A percentile compares a stretch with the other conserved stretches of the same genome.
These are phyloP conservation scores for Passiflora organensis DNA, from an alignment of 345 rosid genomes.

Conservation along the genomic window DNA sequence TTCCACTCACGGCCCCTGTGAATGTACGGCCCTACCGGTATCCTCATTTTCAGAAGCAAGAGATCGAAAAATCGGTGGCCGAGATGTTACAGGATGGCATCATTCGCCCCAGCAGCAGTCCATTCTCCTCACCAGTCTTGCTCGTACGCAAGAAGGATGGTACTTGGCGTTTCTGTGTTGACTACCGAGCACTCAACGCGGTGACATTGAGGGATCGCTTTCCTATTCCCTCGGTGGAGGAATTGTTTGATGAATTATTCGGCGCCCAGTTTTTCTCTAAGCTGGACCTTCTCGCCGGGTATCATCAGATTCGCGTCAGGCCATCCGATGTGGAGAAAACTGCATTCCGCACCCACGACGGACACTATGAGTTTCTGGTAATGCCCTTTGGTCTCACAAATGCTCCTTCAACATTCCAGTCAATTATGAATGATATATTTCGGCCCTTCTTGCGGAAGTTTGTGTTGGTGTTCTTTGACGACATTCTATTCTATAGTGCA, in stretches of 20 bases:
- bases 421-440: neutral
- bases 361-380: neutral
- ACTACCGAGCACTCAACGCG: neutral
- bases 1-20: neutral
- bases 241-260: neutral
- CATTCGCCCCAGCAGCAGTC: neutral
- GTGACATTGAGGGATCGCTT: neutral
- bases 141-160: neutral
- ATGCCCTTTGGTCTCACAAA: neutral
- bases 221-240: neutral
- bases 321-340: neutral
- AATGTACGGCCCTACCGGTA: neutral
- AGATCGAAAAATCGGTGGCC: neutral
- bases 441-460: neutral
- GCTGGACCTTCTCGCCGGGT: neutral
- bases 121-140: neutral
- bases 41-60: neutral
- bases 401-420: neutral
- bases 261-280: neutral
- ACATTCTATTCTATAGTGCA: neutral
- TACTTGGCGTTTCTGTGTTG: neutral
- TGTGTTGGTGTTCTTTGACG: neutral
- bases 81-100: neutral
- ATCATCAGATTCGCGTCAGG: neutral
- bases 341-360: neutral